A percentile compares a stretch with the other conserved stretches of the same genome.
These are phyloP conservation scores for Sporothrix dimorphospora DNA, from an alignment of 2,329 filamentous ascomycete species.

Conservation along the genomic window DNA sequence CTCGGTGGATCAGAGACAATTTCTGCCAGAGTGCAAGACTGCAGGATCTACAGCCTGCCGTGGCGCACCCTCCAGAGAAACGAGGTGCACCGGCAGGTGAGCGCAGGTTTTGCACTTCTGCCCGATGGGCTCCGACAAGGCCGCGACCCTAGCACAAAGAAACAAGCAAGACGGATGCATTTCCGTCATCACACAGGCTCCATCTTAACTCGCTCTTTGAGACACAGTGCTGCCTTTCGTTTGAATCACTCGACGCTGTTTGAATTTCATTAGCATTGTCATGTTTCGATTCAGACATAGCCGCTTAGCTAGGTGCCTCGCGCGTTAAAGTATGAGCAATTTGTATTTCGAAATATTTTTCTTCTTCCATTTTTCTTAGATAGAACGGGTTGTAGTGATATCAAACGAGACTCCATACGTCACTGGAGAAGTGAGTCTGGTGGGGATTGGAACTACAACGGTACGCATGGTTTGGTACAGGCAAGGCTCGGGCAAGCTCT, in stretches of 20 bases:
- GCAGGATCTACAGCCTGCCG: not conserved
- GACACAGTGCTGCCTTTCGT: not conserved
- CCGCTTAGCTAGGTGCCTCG: not conserved
- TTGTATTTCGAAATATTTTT: not conserved
- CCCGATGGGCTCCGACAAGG: constrained; percentile 2
- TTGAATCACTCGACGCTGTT: not conserved
- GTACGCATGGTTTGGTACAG: not conserved
- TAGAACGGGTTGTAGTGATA: not conserved
- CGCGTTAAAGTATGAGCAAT: not conserved
- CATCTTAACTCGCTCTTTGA: constrained; percentile 1
- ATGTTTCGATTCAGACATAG: not conserved
- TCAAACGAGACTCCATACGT: not conserved
- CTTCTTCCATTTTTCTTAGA: not conserved
- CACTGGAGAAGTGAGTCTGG: not conserved
- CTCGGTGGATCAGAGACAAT: not conserved
- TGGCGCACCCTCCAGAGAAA: not conserved
- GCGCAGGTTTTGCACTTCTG: constrained; percentile 10
- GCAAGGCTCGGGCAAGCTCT: not conserved
- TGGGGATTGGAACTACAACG: not conserved
- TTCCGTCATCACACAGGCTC: constrained; percentile 21
- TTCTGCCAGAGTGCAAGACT: not conserved
- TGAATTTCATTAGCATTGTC: not conserved
- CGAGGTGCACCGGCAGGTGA: not conserved
- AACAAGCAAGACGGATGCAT: constrained; percentile 11
- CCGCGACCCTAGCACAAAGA: not conserved